Percentiles rank a stretch among this genome's conserved stretches.
phyloP scores from a whole-genome alignment of 2,329 filamentous ascomycete species.

The Colletotrichum sublineola region DNA sequence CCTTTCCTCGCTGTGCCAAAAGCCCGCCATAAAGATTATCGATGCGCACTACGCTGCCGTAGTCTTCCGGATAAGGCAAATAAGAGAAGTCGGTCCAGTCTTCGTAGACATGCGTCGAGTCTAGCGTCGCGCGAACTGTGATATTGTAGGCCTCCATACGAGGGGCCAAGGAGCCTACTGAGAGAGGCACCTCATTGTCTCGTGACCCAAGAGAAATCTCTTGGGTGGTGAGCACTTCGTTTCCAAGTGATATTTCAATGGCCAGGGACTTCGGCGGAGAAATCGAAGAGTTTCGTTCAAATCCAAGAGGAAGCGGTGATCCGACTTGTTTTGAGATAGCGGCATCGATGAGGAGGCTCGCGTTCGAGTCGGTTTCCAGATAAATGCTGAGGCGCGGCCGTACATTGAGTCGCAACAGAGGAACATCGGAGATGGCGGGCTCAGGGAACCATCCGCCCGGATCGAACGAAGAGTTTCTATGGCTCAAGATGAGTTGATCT shows the following conservation, averaged over 20 bases:
- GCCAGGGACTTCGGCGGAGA: conserved; percentile 49
- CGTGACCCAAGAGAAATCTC: conserved; percentile 52
- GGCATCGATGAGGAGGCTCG: conserved; percentile 60
- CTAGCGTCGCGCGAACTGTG: conserved; percentile 49
- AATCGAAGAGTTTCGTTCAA: conserved; percentile 43
- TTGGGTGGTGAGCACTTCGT: conserved; percentile 51
- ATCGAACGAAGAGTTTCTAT: conserved; percentile 56
- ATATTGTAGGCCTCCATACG: conserved; percentile 55
- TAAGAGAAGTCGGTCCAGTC: conserved; percentile 50
- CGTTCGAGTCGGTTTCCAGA: conserved; percentile 55
- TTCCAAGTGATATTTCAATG: conserved; percentile 52
- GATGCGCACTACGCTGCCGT: conserved; percentile 59
- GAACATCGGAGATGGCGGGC: conserved; percentile 50
- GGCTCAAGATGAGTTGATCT: not conserved
- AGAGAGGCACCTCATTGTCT: conserved; percentile 54
- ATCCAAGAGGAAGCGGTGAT: conserved; percentile 48
- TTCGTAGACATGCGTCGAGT: conserved; percentile 42
- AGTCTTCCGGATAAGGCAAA: conserved; percentile 56
- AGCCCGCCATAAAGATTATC: conserved; percentile 61
- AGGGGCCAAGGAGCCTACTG: conserved; percentile 53
- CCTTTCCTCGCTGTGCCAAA: conserved; percentile 31
- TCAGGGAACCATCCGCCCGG: conserved; percentile 59
- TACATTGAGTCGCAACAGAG: conserved; percentile 59
- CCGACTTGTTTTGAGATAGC: conserved; percentile 58
- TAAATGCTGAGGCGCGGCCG: conserved; percentile 62